Base-by-base conservation (phyloP, 805 yeast genomes). In the Monosporozyma unispora region DNA sequence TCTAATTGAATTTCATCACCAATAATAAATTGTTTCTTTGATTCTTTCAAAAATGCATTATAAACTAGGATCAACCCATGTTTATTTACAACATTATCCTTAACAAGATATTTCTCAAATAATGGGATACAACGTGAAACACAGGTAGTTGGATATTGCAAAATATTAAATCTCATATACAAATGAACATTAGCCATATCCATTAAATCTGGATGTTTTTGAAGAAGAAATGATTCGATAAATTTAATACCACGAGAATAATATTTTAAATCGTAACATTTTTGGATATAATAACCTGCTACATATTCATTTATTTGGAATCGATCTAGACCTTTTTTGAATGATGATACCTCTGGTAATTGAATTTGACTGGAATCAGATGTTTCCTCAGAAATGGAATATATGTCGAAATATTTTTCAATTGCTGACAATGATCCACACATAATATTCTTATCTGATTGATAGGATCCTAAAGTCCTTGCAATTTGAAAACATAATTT, bases 31-130 rank as follows among this genome's bases (percentile, higher is more conserved):
- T 51, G 51, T 38, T 57, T 65, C 11, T 44, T 29, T 3, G 66
- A 57, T 46, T 60, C 63, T 33, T 50, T 57, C 25, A 53, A 52
- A 39, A 61, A 61, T 4, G 66, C 57, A 50, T 55, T 54, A 44
- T 62, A 63, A 7, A 60, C 51, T 23, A 61, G 37, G 5, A 59
- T 41, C 25, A 62, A 23, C 3, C 58, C 52, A 19, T 55, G 59
- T 23, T 50, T 56, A 4, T 57, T 45, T 11, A 47, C 40, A 16
- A 51, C 42, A 1, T 53, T 28, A n/a, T 47, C 38, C 9, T 50
- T 49, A 11, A 47, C 47, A 2, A 49, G 19, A 10, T 59, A 57
- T 4, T 48, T 47, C 19, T 54, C 39, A 44, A 52, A 53, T 2
- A 53, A 47, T 21, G 53, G 49, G 3, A 56, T 9, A 29, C 59